Evolutionary conservation across 352 stramenopile genomes (phyloP).

Genomic region (Peronospora tabacina): DNA sequence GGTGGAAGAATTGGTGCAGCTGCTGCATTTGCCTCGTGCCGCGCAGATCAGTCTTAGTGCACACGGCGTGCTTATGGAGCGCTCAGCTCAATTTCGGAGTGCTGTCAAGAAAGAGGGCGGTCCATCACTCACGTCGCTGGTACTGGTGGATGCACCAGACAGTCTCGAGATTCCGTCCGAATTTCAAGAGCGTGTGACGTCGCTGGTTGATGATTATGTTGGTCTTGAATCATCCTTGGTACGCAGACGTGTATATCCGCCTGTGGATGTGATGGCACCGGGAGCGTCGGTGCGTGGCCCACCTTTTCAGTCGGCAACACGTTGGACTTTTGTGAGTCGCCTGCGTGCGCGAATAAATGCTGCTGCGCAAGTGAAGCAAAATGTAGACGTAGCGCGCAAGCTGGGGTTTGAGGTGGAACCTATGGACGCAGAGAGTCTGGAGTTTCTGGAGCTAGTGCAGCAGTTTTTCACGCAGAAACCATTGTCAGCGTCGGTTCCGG

Average conservation of each 20-base stretch:
- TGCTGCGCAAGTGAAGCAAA: conserved; percentile 46
- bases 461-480: conserved; percentile 66
- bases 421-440: conserved; percentile 58
- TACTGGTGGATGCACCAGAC: conserved; percentile 58
- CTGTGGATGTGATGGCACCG: conserved; percentile 55
- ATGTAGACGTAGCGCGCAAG: conserved; percentile 46
- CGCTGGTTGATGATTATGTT: conserved; percentile 68
- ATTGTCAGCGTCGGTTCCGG: conserved; percentile 6
- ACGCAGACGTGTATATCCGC: conserved; percentile 54
- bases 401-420: conserved; percentile 74
- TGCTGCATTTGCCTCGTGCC: conserved; percentile 51
- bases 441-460: conserved; percentile 59
- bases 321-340: conserved; percentile 57
- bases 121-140: conserved; percentile 58
- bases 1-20: conserved; percentile 67
- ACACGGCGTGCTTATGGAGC: conserved; percentile 69
- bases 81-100: conserved; percentile 56
- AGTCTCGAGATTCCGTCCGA: conserved; percentile 39
- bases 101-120: conserved; percentile 22
- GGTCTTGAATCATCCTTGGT: conserved; percentile 42
- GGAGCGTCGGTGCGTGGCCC: conserved; percentile 58
- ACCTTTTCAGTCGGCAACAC: conserved; percentile 66
- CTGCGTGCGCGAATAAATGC: conserved; percentile 61
- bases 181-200: conserved; percentile 56
- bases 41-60: conserved; percentile 57